These are phyloP conservation scores for Arthrobotrys pseudoclavata DNA, from an alignment of 2,329 filamentous ascomycete species.

Conservation along the genomic window DNA sequence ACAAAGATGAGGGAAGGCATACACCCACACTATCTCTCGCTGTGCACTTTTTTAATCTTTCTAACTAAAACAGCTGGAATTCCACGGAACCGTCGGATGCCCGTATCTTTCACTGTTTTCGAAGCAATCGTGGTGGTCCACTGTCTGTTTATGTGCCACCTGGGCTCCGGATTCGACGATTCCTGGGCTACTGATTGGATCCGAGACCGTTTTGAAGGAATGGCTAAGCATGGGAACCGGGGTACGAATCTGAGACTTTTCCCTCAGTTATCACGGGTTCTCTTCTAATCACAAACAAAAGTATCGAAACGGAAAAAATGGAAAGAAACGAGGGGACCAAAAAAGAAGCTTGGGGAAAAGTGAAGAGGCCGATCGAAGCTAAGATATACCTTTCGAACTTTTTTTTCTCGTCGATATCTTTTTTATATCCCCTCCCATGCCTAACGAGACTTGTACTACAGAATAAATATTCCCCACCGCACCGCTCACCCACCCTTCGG, in stretches of 20 bases:
- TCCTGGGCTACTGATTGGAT: constrained; percentile 12
- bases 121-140: neutral
- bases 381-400: neutral
- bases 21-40: neutral
- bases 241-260: constrained; percentile 21
- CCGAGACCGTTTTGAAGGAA: neutral
- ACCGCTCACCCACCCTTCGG: neutral
- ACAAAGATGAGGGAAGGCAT: neutral
- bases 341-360: neutral
- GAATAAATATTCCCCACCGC: neutral
- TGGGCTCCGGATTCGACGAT: constrained; percentile 21
- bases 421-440: neutral
- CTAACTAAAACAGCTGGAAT: neutral
- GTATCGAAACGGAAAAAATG: neutral
- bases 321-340: neutral
- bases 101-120: neutral
- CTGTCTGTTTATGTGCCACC: constrained; percentile 13
- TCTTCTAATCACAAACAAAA: constrained; percentile 1
- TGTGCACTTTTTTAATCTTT: neutral
- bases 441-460: too few relatives aligned
- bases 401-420: neutral
- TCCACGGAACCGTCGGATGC: constrained; percentile 9
- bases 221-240: neutral
- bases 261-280: constrained; percentile 10
- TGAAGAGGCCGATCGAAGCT: too few relatives aligned